Percentiles rank a stretch among this genome's conserved stretches.
Evolutionary conservation across 495 filamentous ascomycete genomes (phyloP).

Genomic region (Aspergillus ostianus): DNA sequence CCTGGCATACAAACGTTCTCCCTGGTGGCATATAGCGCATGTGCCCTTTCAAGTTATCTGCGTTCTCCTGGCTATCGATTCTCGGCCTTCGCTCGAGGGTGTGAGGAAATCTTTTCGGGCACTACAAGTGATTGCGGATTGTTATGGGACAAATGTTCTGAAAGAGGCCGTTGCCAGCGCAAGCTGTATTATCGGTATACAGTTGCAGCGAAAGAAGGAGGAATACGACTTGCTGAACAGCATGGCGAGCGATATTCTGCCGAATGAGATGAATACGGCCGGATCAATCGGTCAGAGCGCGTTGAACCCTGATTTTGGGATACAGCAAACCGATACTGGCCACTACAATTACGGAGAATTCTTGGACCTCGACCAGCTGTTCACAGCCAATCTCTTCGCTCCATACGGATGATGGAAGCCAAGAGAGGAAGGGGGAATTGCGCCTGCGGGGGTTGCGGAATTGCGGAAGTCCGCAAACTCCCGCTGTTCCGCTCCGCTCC

Average conservation of each 20-base stretch:
- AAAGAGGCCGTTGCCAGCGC: not conserved
- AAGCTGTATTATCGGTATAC: not conserved
- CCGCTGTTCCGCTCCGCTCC: not conserved
- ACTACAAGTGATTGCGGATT: not conserved
- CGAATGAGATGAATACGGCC: not conserved
- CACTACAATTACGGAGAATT: not conserved
- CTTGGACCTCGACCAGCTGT: not conserved
- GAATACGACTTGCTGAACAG: not conserved
- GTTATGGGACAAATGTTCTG: not conserved
- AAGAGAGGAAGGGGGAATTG: not conserved
- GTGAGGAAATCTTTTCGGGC: not conserved
- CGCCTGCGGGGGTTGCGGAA: not conserved
- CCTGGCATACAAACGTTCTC: constrained; percentile 1
- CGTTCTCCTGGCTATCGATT: constrained; percentile 36
- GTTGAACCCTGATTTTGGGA: not conserved
- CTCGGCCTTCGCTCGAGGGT: not conserved
- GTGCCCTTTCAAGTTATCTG: constrained; percentile 42
- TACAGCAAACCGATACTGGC: not conserved
- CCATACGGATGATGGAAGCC: not conserved
- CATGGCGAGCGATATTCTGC: no score
- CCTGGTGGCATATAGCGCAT: constrained; percentile 43
- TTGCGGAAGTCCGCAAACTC: not conserved
- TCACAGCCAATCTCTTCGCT: not conserved
- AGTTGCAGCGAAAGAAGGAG: not conserved
- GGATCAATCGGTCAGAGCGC: not conserved